Base-by-base conservation (phyloP, 2,329 filamentous ascomycete species). In the Aplosporella prunicola region DNA sequence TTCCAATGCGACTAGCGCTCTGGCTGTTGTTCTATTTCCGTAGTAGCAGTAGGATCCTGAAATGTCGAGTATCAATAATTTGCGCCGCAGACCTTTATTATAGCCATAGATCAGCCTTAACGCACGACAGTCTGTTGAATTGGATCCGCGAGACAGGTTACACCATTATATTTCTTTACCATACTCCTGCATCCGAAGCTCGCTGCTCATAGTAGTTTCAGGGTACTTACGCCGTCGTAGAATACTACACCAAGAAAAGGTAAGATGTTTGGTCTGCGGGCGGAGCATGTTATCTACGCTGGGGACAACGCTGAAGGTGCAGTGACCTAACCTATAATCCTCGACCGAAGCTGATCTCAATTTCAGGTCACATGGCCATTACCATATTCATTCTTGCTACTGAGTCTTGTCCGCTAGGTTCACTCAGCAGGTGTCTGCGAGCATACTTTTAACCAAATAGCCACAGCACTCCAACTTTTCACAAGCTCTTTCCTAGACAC, bases 41-140 rank as follows among this genome's bases (percentile, higher is more conserved):
- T 20, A 20, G 34, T 2, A 27, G 34, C 7, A 27, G 34, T 23
- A 29, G 34, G 34, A 36, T 36, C 13, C 34, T 36, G 20, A n/a
- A n/a, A n/a, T n/a, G n/a, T n/a, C n/a, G n/a, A n/a, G n/a, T n/a
- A n/a, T n/a, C n/a, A n/a, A n/a, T n/a, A n/a, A n/a, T n/a, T n/a
- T n/a, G n/a, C n/a, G n/a, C n/a, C n/a, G n/a, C n/a, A n/a, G n/a
- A n/a, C n/a, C n/a, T n/a, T n/a, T n/a, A n/a, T n/a, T n/a, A n/a
- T n/a, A n/a, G n/a, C n/a, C n/a, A n/a, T n/a, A n/a, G 18, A 3
- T 4, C 34, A 36, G 34, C 26, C 34, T 24, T 17, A 23, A 36
- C 34, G 5, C 34, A 36, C 13, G 34, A 36, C 20, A 36, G 34
- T 27, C 34, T 36, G 14, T 25, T 36, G 14, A 29, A 36, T n/a